Evolutionary conservation across 352 stramenopile genomes (phyloP).

Genomic region (Pythium sp.): DNA sequence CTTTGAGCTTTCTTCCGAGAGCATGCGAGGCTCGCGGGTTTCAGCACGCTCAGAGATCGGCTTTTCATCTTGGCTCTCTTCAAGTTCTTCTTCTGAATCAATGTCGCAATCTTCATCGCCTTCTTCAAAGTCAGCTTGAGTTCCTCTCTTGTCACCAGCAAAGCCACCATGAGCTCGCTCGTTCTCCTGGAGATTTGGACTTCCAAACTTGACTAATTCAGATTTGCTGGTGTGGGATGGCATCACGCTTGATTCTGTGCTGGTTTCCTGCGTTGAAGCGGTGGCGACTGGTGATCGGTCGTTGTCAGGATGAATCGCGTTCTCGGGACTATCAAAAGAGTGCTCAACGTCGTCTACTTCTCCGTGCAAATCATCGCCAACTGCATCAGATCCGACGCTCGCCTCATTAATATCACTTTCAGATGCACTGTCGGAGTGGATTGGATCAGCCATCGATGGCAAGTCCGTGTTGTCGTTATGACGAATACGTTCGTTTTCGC

Average conservation of each 20-base stretch:
- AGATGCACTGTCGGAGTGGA: neutral
- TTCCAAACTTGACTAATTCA: neutral
- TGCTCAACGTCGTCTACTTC: neutral
- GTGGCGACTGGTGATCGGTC: neutral
- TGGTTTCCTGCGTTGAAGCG: neutral
- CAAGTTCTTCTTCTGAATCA: slow-evolving; percentile 3
- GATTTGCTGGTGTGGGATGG: neutral
- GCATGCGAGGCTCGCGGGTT: neutral
- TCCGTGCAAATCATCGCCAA: neutral
- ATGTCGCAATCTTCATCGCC: slow-evolving; percentile 18
- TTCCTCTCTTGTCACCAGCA: slow-evolving; percentile 19
- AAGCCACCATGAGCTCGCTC: neutral
- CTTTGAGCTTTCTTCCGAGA: neutral
- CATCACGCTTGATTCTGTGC: neutral
- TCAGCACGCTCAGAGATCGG: neutral
- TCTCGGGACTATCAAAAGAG: neutral
- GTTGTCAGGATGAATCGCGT: neutral
- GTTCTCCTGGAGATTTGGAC: neutral
- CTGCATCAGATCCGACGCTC: neutral
- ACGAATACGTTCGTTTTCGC: neutral
- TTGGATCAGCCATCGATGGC: neutral
- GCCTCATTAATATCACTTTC: neutral
- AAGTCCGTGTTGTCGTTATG: neutral
- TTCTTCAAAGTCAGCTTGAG: slow-evolving; percentile 35
- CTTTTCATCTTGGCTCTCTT: neutral